Evolutionary conservation across 208 protist species (phyloP).

Genomic region (Crithidia sp.): DNA sequence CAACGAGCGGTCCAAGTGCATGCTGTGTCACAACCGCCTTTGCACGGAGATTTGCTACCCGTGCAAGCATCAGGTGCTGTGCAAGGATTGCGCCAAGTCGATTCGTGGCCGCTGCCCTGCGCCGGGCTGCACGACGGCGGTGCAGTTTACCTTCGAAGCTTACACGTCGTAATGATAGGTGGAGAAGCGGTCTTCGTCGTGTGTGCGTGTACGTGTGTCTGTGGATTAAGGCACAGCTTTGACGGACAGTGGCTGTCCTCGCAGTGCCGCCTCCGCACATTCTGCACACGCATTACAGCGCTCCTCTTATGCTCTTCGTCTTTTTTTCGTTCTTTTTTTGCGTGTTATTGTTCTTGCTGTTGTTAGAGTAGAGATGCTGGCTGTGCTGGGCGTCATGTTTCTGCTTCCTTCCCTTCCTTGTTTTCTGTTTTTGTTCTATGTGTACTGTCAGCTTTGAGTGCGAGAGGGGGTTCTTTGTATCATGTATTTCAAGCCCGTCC

Average conservation of each 20-base stretch:
- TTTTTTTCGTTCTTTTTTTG: slow-evolving; percentile 9
- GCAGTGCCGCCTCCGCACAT: too few relatives aligned
- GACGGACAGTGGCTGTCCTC: too few relatives aligned
- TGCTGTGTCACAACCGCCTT: slow-evolving; percentile 70
- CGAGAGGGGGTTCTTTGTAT: too few relatives aligned
- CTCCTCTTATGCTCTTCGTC: slow-evolving; percentile 1
- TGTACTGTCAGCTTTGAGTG: too few relatives aligned
- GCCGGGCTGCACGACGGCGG: slow-evolving; percentile 54
- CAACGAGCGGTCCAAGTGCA: slow-evolving; percentile 87
- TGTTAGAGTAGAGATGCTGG: too few relatives aligned
- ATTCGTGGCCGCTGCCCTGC: slow-evolving; percentile 73
- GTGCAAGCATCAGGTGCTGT: slow-evolving; percentile 91
- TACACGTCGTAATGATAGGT: slow-evolving; percentile 55
- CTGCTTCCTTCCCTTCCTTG: slow-evolving; percentile 1
- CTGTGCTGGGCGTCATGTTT: background rate
- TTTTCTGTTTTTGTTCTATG: background rate
- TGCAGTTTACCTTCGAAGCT: slow-evolving; percentile 77
- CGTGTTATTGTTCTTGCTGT: background rate
- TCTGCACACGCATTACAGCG: too few relatives aligned
- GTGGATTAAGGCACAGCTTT: too few relatives aligned
- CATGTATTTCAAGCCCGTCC: too few relatives aligned
- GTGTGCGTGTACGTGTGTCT: too few relatives aligned
- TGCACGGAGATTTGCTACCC: slow-evolving; percentile 92
- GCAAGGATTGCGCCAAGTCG: slow-evolving; percentile 78
- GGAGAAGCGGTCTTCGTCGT: background rate